phyloP scores from a whole-genome alignment of 2,329 filamentous ascomycete species.

The Beauveria brongniartii region DNA sequence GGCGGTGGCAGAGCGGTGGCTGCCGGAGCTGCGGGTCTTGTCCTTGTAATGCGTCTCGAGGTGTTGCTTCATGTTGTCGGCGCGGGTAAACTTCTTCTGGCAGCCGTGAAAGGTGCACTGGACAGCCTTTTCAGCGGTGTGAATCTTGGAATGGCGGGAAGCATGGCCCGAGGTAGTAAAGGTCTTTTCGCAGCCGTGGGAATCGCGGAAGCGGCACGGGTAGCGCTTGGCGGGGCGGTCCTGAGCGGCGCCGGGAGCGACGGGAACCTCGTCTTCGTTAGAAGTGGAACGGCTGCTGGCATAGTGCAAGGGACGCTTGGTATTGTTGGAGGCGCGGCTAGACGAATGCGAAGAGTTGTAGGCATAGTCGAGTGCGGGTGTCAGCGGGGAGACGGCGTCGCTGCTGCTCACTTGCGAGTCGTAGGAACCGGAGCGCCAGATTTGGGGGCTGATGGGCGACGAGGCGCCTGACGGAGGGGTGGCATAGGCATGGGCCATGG shows the following conservation, averaged over 20 bases:
- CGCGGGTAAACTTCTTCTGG: slow-evolving; percentile 71
- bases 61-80: slow-evolving; percentile 85
- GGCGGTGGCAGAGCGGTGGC: slow-evolving; percentile 26
- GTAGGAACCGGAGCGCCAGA: slow-evolving; percentile 53
- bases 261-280: slow-evolving; percentile 43
- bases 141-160: slow-evolving; percentile 78
- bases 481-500: slow-evolving; percentile 26
- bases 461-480: slow-evolving; percentile 33
- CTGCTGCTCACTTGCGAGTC: slow-evolving; percentile 46
- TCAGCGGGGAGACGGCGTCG: slow-evolving; percentile 47
- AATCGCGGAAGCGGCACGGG: slow-evolving; percentile 64
- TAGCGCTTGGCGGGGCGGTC: slow-evolving; percentile 57
- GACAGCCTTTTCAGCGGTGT: slow-evolving; percentile 72
- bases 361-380: slow-evolving; percentile 39
- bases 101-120: slow-evolving; percentile 60
- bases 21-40: slow-evolving; percentile 38
- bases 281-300: slow-evolving; percentile 39
- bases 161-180: slow-evolving; percentile 81
- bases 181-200: slow-evolving; percentile 65
- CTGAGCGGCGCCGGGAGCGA: slow-evolving; percentile 30
- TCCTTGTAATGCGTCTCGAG: slow-evolving; percentile 67
- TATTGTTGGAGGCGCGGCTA: slow-evolving; percentile 21
- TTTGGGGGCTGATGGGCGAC: slow-evolving; percentile 45
- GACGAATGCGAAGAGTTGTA: slow-evolving; percentile 29
- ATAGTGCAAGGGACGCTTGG: slow-evolving; percentile 35